Percentiles rank a stretch among this genome's conserved stretches.
Evolutionary conservation across 257 asterid species (phyloP).

Genomic region (Nicotiana knightiana): DNA sequence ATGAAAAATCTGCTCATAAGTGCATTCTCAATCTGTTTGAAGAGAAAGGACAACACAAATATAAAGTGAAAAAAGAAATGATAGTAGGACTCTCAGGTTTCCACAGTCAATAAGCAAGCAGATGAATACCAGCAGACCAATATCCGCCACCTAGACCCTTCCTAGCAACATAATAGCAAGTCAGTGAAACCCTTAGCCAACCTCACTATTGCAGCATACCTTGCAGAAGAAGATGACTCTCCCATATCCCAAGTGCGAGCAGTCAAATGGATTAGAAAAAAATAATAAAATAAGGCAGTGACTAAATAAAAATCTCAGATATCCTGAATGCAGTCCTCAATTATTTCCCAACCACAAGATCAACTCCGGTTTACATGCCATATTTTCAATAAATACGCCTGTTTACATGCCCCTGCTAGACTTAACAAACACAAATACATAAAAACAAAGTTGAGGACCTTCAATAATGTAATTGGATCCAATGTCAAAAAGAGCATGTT

Average conservation of each 20-base stretch:
- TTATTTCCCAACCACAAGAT: neutral
- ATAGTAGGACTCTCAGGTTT: constrained; percentile 1
- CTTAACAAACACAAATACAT: neutral
- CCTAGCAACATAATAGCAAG: neutral
- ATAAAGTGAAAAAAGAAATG: neutral
- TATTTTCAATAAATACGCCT: neutral
- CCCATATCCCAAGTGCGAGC: neutral
- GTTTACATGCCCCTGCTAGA: neutral
- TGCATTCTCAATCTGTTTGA: neutral
- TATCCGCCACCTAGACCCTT: neutral
- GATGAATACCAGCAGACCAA: neutral
- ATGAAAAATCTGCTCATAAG: neutral
- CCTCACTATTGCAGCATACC: neutral
- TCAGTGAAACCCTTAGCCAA: neutral
- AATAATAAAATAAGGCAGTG: neutral
- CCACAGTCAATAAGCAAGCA: neutral
- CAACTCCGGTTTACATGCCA: neutral
- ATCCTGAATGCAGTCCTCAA: neutral
- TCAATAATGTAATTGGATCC: neutral
- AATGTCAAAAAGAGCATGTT: neutral
- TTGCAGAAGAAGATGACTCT: neutral
- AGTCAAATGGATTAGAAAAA: neutral
- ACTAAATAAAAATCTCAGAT: neutral
- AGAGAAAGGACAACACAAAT: neutral
- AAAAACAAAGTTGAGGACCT: neutral